phyloP scores from a whole-genome alignment of 2,329 filamentous ascomycete genomes.

The Gremmenia infestans region DNA sequence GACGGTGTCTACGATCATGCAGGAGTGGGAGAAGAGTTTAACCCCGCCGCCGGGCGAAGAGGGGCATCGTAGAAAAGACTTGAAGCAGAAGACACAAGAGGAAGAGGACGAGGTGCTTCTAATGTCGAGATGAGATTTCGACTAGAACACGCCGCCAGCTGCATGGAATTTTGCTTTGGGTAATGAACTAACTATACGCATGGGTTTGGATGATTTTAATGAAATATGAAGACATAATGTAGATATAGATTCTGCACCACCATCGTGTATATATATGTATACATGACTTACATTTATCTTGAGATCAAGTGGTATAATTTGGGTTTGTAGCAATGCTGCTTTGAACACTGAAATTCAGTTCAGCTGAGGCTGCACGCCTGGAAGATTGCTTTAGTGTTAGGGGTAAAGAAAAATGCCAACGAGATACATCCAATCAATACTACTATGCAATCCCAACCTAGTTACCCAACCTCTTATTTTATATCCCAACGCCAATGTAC shows the following conservation, averaged over 20 bases:
- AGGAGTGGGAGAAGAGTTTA: slow-evolving; percentile 82
- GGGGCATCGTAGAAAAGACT: slow-evolving; percentile 1
- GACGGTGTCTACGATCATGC: slow-evolving; percentile 81
- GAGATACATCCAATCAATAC: too few relatives aligned
- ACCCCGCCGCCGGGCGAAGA: slow-evolving; percentile 41
- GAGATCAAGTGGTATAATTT: too few relatives aligned
- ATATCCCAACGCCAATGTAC: not conserved
- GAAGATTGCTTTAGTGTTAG: too few relatives aligned
- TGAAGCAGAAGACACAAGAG: not conserved
- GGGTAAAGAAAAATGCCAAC: too few relatives aligned
- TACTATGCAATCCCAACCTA: not conserved
- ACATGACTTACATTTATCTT: not conserved
- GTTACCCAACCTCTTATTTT: not conserved
- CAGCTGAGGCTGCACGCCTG: too few relatives aligned
- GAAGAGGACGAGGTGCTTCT: slow-evolving; percentile 28
- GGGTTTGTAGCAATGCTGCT: too few relatives aligned
- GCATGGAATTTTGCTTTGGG: not conserved
- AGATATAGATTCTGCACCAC: not conserved
- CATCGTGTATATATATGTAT: not conserved
- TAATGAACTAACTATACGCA: not conserved
- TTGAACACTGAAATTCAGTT: too few relatives aligned
- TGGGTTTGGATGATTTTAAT: slow-evolving; percentile 4
- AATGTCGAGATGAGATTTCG: slow-evolving; percentile 18
- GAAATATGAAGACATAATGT: slow-evolving; percentile 3
- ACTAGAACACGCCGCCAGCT: not conserved